Evolutionary conservation across 169 alveolate species (phyloP), one percentile per base, ranked within the genome.

Genomic region (Plasmodium knowlesi): DNA sequence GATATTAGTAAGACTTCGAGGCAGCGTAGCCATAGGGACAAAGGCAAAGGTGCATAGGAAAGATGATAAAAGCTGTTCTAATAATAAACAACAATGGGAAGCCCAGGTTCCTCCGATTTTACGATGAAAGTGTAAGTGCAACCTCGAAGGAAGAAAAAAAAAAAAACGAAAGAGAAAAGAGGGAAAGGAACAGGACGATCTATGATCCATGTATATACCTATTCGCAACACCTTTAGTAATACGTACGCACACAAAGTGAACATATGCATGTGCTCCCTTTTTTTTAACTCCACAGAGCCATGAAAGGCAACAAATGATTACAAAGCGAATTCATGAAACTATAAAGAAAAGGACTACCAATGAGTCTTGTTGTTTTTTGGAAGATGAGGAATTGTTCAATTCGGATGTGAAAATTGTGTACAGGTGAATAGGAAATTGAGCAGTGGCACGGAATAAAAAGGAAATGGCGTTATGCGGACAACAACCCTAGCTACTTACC

Each of bases 21-120:
- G 61, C 61, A 22, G 61, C 25, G 8, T 50, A 50, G 22, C 22
- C 61, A 50, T 3, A 50, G 61, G 22, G 8, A 3, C 22, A 12
- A 14, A 3, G 61, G 9, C 22, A 50, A 12, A 12, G 25, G 22
- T 50, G 25, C 61, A 22, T 16, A 50, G 61, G 61, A 16, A 86
- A 78, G 12, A 97, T 97, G 98, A 97, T 97, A 12, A 96, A 94
- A 76, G 97, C 96, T 25, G 96, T 97, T 41, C 50, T 97, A 37
- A 95, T 97, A 83, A 94, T 97, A 73, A 97, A 97, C 93, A 96
- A 90, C 41, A 93, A 93, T 79, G 99, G 99, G 54, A 97, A 96
- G 74, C 97, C 98, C 6, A 53, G 99, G 67, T 93, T 98, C n/a
- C 92, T 94, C 78, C 96, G 98, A 32, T 96, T 97, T 94, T 98